Evolutionary conservation across 1,139 yeast species (phyloP), one percentile per base, ranked within the genome.

Genomic region (Candida tetrigidarum): DNA sequence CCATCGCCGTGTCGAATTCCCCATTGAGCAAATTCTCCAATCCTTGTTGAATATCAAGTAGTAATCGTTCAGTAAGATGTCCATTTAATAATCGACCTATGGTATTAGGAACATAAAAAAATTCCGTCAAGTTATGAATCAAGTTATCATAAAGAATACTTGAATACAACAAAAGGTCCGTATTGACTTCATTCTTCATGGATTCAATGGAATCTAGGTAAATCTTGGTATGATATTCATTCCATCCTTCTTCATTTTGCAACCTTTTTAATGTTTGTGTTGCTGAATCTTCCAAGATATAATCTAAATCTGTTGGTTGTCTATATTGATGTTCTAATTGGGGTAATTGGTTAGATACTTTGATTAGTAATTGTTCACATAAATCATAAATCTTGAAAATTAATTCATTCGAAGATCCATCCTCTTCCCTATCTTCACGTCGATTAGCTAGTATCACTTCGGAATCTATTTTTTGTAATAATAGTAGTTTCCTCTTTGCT

Each of bases 231-330:
- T 80, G 79, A 33, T 60, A 54, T 0, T 66, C 68, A 10, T 66
- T 52, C 91, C 92, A 86, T 3, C 76, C 68, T 36, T 81, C 85
- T 51, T 74, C 62, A 45, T 82, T 84, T 39, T 67, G 58, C 15
- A 84, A 60, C 44, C 73, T 69, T 30, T 65, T 65, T 26, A 79
- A 56, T 2, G 77, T 71, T 43, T 71, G 70, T n/a, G 61, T 59
- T 8, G 76, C 59, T 3, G 81, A 70, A 40, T 73, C 71, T 33
- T 64, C 56, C 38, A 80, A 57, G 2, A 81, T 73, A 28, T 67
- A 59, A 49, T 84, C 86, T 15, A 83, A 60, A 41, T 83, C 87
- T 34, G 70, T 67, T 1, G 78, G 73, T 33, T 65, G 58, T 33
- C 70, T 68, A 51, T 80, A 84, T 45, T 75, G 74, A 0, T 55